phyloP scores from a whole-genome alignment of 2,329 filamentous ascomycete species.

The Diaporthe caulivora region DNA sequence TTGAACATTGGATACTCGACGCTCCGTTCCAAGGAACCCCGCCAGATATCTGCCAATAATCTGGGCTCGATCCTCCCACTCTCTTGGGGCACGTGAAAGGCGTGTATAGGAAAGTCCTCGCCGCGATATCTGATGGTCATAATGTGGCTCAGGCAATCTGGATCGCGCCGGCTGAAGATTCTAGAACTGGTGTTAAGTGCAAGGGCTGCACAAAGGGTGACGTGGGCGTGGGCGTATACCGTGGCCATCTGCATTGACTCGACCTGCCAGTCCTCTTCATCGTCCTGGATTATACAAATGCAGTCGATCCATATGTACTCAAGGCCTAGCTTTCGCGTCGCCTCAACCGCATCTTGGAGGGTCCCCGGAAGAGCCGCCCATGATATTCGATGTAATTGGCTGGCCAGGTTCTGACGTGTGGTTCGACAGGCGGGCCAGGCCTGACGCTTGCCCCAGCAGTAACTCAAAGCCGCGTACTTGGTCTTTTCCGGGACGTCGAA shows the following conservation, averaged over 20 bases:
- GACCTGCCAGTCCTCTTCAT: not conserved
- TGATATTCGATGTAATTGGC: not conserved
- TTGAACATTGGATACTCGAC: not conserved
- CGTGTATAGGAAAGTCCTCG: not conserved
- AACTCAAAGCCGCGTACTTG: conserved; percentile 20
- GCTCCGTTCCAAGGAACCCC: not conserved
- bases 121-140: not conserved
- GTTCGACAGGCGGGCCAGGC: conserved; percentile 11
- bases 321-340: conserved; percentile 7
- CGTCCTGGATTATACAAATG: conserved; percentile 39
- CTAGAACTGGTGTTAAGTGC: not conserved
- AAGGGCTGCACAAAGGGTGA: conserved; percentile 9
- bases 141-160: not conserved
- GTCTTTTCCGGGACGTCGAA: not conserved
- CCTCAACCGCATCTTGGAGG: conserved; percentile 10
- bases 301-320: conserved; percentile 35
- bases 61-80: conserved; percentile 8
- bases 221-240: conserved; percentile 21
- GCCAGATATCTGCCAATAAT: not conserved
- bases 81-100: conserved; percentile 5
- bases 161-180: not conserved
- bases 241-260: conserved; percentile 22
- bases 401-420: conserved; percentile 3
- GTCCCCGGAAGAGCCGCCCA: conserved; percentile 12
- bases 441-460: conserved; percentile 29